These are phyloP conservation scores for Pseudocohnilembus persalinus DNA, from an alignment of 169 alveolate genomes.

Conservation along the genomic window DNA sequence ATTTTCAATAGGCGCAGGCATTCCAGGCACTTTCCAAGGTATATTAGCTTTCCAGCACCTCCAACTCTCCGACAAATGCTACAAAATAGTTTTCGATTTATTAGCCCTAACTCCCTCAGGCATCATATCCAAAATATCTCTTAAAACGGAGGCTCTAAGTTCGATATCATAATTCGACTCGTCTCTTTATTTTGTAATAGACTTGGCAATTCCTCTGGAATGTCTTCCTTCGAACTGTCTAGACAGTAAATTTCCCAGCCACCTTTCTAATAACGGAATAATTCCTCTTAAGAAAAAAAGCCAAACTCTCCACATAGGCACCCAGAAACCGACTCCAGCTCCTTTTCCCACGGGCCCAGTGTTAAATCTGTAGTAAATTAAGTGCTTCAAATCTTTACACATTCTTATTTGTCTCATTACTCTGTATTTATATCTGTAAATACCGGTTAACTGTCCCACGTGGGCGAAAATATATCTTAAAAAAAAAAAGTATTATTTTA, in stretches of 20 bases:
- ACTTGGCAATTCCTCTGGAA: slow-evolving; percentile 97
- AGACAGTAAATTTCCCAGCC: slow-evolving; percentile 99
- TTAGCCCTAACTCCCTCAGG: slow-evolving; percentile 99
- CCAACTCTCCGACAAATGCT: slow-evolving; percentile 99
- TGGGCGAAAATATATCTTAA: slow-evolving; percentile 98
- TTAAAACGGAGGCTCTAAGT: slow-evolving; percentile 99
- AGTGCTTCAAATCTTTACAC: slow-evolving; percentile 99
- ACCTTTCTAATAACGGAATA: slow-evolving; percentile 98
- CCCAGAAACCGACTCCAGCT: slow-evolving; percentile 99
- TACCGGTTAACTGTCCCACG: slow-evolving; percentile 99
- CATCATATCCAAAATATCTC: slow-evolving; percentile 99
- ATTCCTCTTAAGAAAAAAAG: slow-evolving; percentile 98
- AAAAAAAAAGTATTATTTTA: no score
- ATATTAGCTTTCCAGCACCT: slow-evolving; percentile 99
- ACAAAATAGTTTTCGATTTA: slow-evolving; percentile 97
- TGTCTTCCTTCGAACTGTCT: slow-evolving; percentile 99
- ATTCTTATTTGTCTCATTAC: slow-evolving; percentile 99
- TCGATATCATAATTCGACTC: slow-evolving; percentile 99
- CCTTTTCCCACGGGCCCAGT: slow-evolving; percentile 99
- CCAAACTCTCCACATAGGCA: slow-evolving; percentile 99
- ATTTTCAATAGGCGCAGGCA: slow-evolving; percentile 99
- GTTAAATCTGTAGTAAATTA: slow-evolving; percentile 98
- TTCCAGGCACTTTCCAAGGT: slow-evolving; percentile 99
- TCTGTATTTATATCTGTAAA: slow-evolving; percentile 99
- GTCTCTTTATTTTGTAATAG: slow-evolving; percentile 99